These are phyloP conservation scores for Hordeum marinum DNA, from an alignment of 176 grass and related monocot genomes.

Conservation along the genomic window DNA sequence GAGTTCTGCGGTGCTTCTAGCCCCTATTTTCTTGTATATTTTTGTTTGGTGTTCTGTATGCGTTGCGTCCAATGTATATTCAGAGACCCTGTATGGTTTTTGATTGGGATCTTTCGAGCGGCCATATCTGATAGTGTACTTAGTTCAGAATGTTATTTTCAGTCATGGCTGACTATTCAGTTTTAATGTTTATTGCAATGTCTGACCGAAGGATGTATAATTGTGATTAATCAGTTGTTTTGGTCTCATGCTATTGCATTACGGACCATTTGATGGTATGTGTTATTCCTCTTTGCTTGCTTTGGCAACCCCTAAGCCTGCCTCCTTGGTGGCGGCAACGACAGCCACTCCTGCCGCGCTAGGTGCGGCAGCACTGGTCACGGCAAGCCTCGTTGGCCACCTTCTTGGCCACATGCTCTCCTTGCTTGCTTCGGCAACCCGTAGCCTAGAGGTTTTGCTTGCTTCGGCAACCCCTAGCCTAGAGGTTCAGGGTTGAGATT, in stretches of 20 bases:
- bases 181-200: not conserved
- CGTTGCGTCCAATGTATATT: constrained; percentile 30
- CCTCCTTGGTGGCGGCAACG: too few species aligned
- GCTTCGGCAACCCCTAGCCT: too few species aligned
- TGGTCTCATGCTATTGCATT: not conserved
- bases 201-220: constrained; percentile 3
- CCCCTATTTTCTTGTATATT: constrained; percentile 39
- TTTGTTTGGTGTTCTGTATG: not conserved
- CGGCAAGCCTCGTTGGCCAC: too few species aligned
- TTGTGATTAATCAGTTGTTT: constrained; percentile 21
- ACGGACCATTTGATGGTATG: not conserved
- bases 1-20: not conserved
- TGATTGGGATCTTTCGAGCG: not conserved
- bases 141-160: constrained; percentile 14
- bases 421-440: too few species aligned
- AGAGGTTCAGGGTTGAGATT: too few species aligned
- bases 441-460: too few species aligned
- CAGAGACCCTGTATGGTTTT: constrained; percentile 6
- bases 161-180: constrained; percentile 4
- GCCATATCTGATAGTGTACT: constrained; percentile 3
- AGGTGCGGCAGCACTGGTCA: too few species aligned
- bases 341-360: too few species aligned
- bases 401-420: too few species aligned
- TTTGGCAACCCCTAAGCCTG: too few species aligned
- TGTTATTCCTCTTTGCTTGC: too few species aligned